A percentile compares a stretch with the other conserved stretches of the same genome.
phyloP scores from a whole-genome alignment of 2,329 filamentous ascomycete species.

The Penicillium sp. region DNA sequence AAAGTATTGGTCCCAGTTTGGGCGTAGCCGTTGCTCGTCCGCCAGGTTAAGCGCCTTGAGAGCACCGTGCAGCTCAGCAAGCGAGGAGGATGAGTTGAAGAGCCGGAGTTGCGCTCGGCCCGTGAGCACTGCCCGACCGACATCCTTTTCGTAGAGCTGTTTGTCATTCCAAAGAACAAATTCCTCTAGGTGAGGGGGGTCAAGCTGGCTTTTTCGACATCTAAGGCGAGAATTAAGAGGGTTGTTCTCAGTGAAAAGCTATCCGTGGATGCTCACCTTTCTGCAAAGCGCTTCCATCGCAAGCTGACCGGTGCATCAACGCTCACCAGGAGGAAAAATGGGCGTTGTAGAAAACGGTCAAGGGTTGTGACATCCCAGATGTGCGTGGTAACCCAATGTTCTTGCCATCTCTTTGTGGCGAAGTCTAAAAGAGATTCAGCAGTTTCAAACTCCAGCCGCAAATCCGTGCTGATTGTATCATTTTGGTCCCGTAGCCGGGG shows the following conservation, averaged over 20 bases:
- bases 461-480: slow-evolving; percentile 22
- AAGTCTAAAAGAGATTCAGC: slow-evolving; percentile 77
- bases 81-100: slow-evolving; percentile 78
- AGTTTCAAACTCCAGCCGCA: slow-evolving; percentile 59
- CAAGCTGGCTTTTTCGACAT: slow-evolving; percentile 53
- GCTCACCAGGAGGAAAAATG: slow-evolving; percentile 91
- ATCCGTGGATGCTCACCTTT: slow-evolving; percentile 52
- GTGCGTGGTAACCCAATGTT: slow-evolving; percentile 84
- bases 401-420: slow-evolving; percentile 82
- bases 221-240: slow-evolving; percentile 34
- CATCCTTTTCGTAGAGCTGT: slow-evolving; percentile 71
- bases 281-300: slow-evolving; percentile 79
- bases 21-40: slow-evolving; percentile 78
- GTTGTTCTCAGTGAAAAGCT: not conserved
- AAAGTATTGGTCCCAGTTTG: slow-evolving; percentile 96
- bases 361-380: slow-evolving; percentile 74
- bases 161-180: slow-evolving; percentile 70
- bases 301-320: slow-evolving; percentile 87
- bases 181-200: slow-evolving; percentile 60
- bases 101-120: slow-evolving; percentile 82
- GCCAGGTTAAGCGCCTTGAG: slow-evolving; percentile 77
- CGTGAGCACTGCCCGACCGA: slow-evolving; percentile 75
- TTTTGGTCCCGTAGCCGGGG: slow-evolving; percentile 34
- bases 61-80: slow-evolving; percentile 73
- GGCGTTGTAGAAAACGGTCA: slow-evolving; percentile 76